A percentile compares a stretch with the other conserved stretches of the same genome.
phyloP scores from a whole-genome alignment of 805 yeast genomes.

The Cyberlindnera mycetangii region DNA sequence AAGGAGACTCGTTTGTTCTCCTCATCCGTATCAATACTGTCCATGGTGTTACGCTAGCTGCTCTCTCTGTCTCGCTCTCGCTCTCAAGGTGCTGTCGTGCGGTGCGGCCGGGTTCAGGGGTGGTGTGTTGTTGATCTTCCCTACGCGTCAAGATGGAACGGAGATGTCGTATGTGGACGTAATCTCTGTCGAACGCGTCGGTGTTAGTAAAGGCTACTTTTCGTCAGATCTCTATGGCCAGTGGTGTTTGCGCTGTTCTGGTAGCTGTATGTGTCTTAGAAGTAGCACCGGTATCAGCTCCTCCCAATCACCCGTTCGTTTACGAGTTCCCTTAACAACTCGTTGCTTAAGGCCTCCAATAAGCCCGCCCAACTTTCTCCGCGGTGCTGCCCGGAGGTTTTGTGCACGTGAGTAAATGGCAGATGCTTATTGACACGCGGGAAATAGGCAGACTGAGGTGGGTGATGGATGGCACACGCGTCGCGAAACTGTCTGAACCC shows the following conservation, averaged over 20 bases:
- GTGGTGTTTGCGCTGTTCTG: too few species aligned
- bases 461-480: not conserved
- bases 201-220: too few species aligned
- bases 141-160: not conserved
- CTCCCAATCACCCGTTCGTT: too few species aligned
- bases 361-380: not conserved
- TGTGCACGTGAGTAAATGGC: not conserved
- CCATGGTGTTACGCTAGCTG: too few species aligned
- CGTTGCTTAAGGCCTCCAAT: not conserved
- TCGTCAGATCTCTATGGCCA: too few species aligned
- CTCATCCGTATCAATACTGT: constrained; percentile 20
- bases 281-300: too few species aligned
- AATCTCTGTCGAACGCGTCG: too few species aligned
- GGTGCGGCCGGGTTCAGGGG: too few species aligned
- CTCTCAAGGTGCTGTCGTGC: not conserved
- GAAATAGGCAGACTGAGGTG: not conserved
- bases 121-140: not conserved
- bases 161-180: not conserved
- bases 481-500: not conserved
- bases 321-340: not conserved
- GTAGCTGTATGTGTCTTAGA: too few species aligned
- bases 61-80: not conserved
- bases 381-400: too few species aligned
- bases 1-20: constrained; percentile 44
- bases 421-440: not conserved